Conservation (phyloP, 2,329 filamentous ascomycete species). For the Monosporascus cannonballus region DNA sequence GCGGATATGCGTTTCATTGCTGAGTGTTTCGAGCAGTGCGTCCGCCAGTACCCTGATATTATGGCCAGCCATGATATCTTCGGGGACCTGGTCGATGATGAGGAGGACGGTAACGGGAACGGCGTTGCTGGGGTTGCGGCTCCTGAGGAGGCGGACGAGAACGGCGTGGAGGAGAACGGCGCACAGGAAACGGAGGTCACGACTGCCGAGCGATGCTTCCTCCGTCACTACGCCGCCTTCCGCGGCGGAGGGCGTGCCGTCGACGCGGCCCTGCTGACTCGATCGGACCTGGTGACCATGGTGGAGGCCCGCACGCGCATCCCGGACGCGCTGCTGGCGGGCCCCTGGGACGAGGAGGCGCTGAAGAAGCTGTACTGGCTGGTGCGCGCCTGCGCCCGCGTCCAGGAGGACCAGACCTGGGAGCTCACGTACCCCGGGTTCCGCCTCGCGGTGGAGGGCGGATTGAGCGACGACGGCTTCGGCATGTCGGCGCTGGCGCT, state of each 20-base stretch:
- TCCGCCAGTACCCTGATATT: constrained; percentile 21
- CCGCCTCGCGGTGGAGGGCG: constrained; percentile 24
- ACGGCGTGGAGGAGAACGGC: too few species aligned
- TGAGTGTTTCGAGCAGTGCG: constrained; percentile 42
- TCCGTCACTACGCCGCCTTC: background rate
- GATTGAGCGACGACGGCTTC: background rate
- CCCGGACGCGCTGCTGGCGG: constrained; percentile 33
- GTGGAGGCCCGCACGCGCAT: constrained; percentile 34
- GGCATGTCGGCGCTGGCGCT: background rate
- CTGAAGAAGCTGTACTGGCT: constrained; percentile 41
- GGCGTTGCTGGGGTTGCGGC: background rate
- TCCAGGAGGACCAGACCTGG: constrained; percentile 32
- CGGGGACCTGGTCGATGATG: background rate
- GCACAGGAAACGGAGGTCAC: background rate
- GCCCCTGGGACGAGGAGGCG: constrained; percentile 35
- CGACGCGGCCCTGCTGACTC: constrained; percentile 6
- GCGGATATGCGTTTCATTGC: constrained; percentile 38
- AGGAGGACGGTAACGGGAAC: background rate
- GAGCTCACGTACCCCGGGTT: constrained; percentile 33
- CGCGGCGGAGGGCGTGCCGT: background rate
- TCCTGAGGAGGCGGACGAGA: background rate
- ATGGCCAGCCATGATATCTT: background rate
- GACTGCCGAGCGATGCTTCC: background rate
- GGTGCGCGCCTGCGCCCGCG: constrained; percentile 30
- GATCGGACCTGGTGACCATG: constrained; percentile 21